phyloP scores from a whole-genome alignment of 306 rosid genomes.

The Elaeagnus macrophylla region DNA sequence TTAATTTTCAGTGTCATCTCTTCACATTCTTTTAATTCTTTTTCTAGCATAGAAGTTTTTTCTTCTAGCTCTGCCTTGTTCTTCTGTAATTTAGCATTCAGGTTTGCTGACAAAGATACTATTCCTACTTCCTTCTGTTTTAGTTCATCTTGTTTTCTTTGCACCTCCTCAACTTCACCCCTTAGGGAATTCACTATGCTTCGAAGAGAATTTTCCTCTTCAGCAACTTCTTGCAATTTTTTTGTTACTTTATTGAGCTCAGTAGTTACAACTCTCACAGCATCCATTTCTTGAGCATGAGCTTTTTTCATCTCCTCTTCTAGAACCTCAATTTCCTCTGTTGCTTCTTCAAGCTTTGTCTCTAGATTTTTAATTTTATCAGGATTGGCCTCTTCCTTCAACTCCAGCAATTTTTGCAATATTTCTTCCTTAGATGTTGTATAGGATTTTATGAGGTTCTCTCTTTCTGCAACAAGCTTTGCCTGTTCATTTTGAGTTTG shows the following conservation, averaged over 20 bases:
- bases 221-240: constrained; percentile 42
- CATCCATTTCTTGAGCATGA: constrained; percentile 61
- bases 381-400: constrained; percentile 45
- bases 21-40: background rate
- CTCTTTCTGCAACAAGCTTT: constrained; percentile 37
- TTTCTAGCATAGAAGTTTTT: constrained; percentile 5
- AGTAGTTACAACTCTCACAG: constrained; percentile 32
- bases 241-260: constrained; percentile 63
- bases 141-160: constrained; percentile 29
- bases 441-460: constrained; percentile 21
- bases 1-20: constrained; percentile 23
- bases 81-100: constrained; percentile 20
- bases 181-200: constrained; percentile 35
- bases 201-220: constrained; percentile 51
- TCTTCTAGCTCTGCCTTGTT: constrained; percentile 12
- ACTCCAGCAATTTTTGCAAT: constrained; percentile 29
- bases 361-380: constrained; percentile 29
- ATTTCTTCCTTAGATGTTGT: constrained; percentile 37
- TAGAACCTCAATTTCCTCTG: constrained; percentile 41
- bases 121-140: constrained; percentile 27
- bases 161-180: constrained; percentile 45
- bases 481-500: constrained; percentile 41
- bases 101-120: constrained; percentile 27
- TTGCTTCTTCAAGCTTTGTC: constrained; percentile 39
- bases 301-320: constrained; percentile 53